Conservation (phyloP, 331 rosid species). For the Stylosanthes scabra region DNA sequence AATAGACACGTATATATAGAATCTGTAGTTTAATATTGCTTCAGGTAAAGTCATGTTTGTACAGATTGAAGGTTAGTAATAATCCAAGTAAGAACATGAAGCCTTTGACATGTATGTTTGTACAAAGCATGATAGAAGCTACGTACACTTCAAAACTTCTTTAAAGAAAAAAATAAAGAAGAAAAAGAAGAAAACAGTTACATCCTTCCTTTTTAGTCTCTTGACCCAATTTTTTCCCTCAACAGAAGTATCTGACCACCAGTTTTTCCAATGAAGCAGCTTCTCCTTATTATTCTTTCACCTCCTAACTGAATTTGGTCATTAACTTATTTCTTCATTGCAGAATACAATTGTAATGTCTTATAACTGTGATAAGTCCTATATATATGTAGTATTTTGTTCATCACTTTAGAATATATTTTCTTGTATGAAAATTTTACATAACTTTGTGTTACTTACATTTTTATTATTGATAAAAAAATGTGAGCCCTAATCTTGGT, state of each 20-base stretch:
- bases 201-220: slow-evolving; percentile 11
- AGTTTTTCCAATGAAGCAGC: slow-evolving; percentile 42
- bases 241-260: slow-evolving; percentile 20
- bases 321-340: slow-evolving; percentile 52
- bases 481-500: too few species aligned
- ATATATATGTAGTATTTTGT: not conserved
- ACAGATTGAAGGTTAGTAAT: slow-evolving; percentile 46
- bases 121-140: slow-evolving; percentile 50
- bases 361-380: slow-evolving; percentile 9
- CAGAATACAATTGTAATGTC: slow-evolving; percentile 30
- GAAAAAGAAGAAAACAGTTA: slow-evolving; percentile 6
- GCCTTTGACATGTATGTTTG: slow-evolving; percentile 33
- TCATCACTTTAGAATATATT: not conserved
- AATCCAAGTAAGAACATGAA: slow-evolving; percentile 35
- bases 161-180: not conserved
- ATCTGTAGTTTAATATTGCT: slow-evolving; percentile 23
- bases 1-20: not conserved
- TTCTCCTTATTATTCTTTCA: slow-evolving; percentile 49
- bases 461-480: too few species aligned
- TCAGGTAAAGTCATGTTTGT: slow-evolving; percentile 52
- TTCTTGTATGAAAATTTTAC: too few species aligned
- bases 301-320: slow-evolving; percentile 39
- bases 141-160: slow-evolving; percentile 33
- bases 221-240: not conserved
- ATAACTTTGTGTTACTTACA: too few species aligned